These are phyloP conservation scores for Ploettnerulaceae sp. DNA, from an alignment of 2,329 filamentous ascomycete genomes.

Conservation along the genomic window DNA sequence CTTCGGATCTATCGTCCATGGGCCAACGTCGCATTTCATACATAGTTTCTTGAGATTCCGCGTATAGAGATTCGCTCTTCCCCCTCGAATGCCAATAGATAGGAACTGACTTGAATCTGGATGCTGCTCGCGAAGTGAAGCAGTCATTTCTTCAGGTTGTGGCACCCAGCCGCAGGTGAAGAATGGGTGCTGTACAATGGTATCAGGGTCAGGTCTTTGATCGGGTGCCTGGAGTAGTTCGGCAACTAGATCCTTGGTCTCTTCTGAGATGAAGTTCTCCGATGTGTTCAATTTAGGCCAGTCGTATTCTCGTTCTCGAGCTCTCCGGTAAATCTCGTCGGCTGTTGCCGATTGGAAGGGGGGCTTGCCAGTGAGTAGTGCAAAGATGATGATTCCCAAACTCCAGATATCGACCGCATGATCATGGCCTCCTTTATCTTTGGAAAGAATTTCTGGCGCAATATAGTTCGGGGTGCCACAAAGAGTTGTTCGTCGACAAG, in stretches of 20 bases:
- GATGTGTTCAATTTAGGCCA: slow-evolving; percentile 67
- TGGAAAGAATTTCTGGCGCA: slow-evolving; percentile 91
- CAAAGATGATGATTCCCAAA: slow-evolving; percentile 94
- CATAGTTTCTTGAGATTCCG: slow-evolving; percentile 55
- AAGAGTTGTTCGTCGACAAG: slow-evolving; percentile 77
- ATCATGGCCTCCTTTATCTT: slow-evolving; percentile 89
- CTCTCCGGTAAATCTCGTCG: slow-evolving; percentile 76
- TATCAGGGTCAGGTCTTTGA: slow-evolving; percentile 67
- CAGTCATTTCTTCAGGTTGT: slow-evolving; percentile 51
- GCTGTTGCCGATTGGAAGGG: slow-evolving; percentile 91
- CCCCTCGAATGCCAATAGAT: slow-evolving; percentile 41
- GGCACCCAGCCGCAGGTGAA: slow-evolving; percentile 76
- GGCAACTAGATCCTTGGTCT: slow-evolving; percentile 74
- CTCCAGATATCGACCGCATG: slow-evolving; percentile 99
- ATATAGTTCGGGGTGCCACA: slow-evolving; percentile 99
- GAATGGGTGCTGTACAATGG: slow-evolving; percentile 74
- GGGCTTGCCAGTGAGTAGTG: slow-evolving; percentile 92
- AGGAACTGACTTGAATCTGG: slow-evolving; percentile 54
- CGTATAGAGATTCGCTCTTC: slow-evolving; percentile 35
- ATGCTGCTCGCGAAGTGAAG: slow-evolving; percentile 51
- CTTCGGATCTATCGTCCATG: slow-evolving; percentile 44
- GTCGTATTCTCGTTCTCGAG: slow-evolving; percentile 67
- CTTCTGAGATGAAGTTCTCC: slow-evolving; percentile 65
- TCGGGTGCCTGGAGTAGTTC: slow-evolving; percentile 72
- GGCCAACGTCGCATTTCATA: slow-evolving; percentile 53